Evolutionary conservation across 192 early-diverging fungal species (phyloP), one percentile per base, ranked within the genome.

Genomic region (Gigaspora rosea): DNA sequence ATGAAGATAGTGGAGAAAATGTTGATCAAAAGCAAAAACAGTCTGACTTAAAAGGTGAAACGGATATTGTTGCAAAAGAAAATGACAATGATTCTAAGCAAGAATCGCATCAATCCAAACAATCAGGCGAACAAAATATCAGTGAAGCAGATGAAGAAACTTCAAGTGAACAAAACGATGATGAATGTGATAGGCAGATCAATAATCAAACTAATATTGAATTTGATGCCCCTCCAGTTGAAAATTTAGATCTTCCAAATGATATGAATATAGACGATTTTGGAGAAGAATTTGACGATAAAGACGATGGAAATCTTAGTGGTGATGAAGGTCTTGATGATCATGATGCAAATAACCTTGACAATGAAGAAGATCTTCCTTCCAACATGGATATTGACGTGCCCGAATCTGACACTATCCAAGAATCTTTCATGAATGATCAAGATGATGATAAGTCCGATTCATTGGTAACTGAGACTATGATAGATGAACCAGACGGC

Each of bases 171-270:
- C 84, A 85, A 47, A 78, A 88, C 13, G 79, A 86, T 56, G 82
- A 84, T 22, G 81, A 88, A n/a, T 80, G 81, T 56, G 77, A 83
- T 16, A 80, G 80, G 54, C 69, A 83, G 20, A 80, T 80, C 61
- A 82, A 82, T 18, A 82, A 88, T 36, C 84, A 86, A 66, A 83
- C 81, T 70, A 82, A 86, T 36, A 82, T 85, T 49, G 85, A 87
- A 71, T 83, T 85, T 20, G 85, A 88, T 50, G 84, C 89, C 54
- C 89, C 89, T 35, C 91, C 91, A 80, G 92, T 92, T 6, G 91
- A 94, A 59, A 91, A 89, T 36, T 78, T 92, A 74, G 91, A 94
- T 50, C 80, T 95, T 35, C 93, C 93, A 11, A 94, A 95, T 48
- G 89, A 94, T 57, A 69, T 95, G 83, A 87, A 91, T 71, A 80